phyloP scores from a whole-genome alignment of 352 stramenopile genomes.

The Globisporangium yorkense region DNA sequence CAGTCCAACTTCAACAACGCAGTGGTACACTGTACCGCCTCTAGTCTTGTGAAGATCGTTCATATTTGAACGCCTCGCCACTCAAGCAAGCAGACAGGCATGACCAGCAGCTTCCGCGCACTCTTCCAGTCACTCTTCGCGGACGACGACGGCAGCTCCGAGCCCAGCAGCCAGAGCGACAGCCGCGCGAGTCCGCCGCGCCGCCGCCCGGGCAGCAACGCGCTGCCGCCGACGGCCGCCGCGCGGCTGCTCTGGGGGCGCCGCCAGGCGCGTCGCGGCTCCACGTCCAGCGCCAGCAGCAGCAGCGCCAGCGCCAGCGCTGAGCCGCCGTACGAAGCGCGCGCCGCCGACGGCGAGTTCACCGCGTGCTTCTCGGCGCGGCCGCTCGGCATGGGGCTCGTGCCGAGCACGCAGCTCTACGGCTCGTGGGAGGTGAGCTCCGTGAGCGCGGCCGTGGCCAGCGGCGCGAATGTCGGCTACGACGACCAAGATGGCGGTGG shows the following conservation, averaged over 20 bases:
- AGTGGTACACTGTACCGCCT: too few relatives aligned
- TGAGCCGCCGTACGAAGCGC: constrained; percentile 33
- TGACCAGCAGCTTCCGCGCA: constrained; percentile 6
- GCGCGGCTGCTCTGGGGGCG: constrained; percentile 3
- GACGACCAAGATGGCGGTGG: constrained; percentile 7
- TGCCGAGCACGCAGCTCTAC: constrained; percentile 77
- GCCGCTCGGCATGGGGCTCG: constrained; percentile 66
- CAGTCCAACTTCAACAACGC: too few relatives aligned
- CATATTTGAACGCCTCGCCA: too few relatives aligned
- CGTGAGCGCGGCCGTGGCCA: constrained; percentile 14
- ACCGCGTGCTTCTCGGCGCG: constrained; percentile 59
- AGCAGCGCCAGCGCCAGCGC: neutral
- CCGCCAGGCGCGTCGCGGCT: neutral
- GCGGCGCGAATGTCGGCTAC: neutral
- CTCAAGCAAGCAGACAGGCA: too few relatives aligned
- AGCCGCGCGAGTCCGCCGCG: constrained; percentile 4
- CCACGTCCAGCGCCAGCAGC: neutral
- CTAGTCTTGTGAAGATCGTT: too few relatives aligned
- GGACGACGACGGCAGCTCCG: neutral
- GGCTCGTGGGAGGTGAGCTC: constrained; percentile 73
- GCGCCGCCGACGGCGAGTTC: constrained; percentile 58
- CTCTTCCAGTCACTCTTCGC: constrained; percentile 13
- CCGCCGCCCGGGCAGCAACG: constrained; percentile 5
- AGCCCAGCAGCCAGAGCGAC: too few relatives aligned
- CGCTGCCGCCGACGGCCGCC: constrained; percentile 1